These are phyloP conservation scores for Neonectria punicea DNA, from an alignment of 2,329 filamentous ascomycete genomes.

Conservation along the genomic window DNA sequence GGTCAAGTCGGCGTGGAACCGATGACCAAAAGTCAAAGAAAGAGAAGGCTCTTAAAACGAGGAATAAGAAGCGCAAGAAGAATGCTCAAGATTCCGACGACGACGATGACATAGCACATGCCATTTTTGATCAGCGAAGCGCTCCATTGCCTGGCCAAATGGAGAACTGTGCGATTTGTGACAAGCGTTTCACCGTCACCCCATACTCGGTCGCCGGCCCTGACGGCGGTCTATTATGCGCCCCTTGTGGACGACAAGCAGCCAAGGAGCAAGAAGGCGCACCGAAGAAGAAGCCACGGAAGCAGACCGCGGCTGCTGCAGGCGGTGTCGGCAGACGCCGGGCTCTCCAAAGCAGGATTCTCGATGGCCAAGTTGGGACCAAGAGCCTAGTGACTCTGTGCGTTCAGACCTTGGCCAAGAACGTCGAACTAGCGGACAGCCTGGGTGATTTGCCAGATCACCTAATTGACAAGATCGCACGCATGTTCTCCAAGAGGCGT, in stretches of 20 bases:
- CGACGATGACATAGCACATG: constrained; percentile 61
- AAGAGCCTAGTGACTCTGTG: constrained; percentile 75
- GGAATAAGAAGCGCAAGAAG: constrained; percentile 67
- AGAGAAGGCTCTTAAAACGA: constrained; percentile 66
- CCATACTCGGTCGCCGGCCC: constrained; percentile 86
- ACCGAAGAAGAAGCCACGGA: constrained; percentile 59
- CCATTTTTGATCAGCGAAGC: constrained; percentile 58
- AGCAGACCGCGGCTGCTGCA: constrained; percentile 57
- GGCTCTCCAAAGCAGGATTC: constrained; percentile 82
- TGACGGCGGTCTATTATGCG: constrained; percentile 86
- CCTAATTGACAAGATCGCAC: constrained; percentile 68
- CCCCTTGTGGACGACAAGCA: constrained; percentile 80
- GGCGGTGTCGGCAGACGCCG: constrained; percentile 72
- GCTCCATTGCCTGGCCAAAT: constrained; percentile 82
- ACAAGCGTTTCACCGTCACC: constrained; percentile 92
- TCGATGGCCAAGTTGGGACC: constrained; percentile 79
- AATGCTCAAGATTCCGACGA: constrained; percentile 52
- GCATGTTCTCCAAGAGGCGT: constrained; percentile 69
- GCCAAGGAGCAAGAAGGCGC: constrained; percentile 66
- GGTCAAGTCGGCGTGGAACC: constrained; percentile 39
- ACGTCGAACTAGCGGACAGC: constrained; percentile 70
- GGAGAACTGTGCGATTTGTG: constrained; percentile 86
- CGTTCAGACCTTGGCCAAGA: constrained; percentile 70
- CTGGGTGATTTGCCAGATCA: constrained; percentile 68
- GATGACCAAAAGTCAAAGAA: constrained; percentile 47